A percentile compares a stretch with the other conserved stretches of the same genome.
Conservation (phyloP, 352 stramenopile genomes). For the Globisporangium canariense region DNA sequence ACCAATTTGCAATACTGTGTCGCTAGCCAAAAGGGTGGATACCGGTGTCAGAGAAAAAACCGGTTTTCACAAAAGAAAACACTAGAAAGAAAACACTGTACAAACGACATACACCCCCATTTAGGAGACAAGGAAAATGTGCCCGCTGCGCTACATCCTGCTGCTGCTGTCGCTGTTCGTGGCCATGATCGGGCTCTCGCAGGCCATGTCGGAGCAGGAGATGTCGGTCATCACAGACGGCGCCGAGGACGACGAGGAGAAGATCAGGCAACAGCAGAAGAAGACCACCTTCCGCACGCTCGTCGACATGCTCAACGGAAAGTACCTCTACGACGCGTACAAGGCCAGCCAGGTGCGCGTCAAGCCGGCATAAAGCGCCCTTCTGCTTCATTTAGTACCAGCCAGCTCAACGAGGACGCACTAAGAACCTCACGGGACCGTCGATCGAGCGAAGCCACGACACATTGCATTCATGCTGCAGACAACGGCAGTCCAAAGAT, state of each 20-base stretch:
- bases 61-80: too few relatives aligned
- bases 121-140: constrained; percentile 36
- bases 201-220: constrained; percentile 74
- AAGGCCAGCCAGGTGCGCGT: constrained; percentile 57
- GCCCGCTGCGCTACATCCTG: constrained; percentile 83
- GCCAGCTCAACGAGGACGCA: not conserved
- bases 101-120: not conserved
- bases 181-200: constrained; percentile 77
- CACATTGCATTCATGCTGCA: too few relatives aligned
- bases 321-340: constrained; percentile 85
- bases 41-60: too few relatives aligned
- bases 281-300: constrained; percentile 70
- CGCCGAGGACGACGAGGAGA: constrained; percentile 55
- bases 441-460: too few relatives aligned
- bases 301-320: constrained; percentile 85
- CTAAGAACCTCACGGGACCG: too few relatives aligned
- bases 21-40: not conserved
- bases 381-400: constrained; percentile 12
- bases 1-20: not conserved
- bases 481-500: too few relatives aligned
- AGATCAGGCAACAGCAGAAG: constrained; percentile 37
- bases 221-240: constrained; percentile 51
- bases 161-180: constrained; percentile 81
- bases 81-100: too few relatives aligned
- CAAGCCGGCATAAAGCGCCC: constrained; percentile 40